Percentiles rank a stretch among this genome's conserved stretches.
Evolutionary conservation across 352 stramenopile genomes (phyloP).

Genomic region (Elongisporangium prolatum): DNA sequence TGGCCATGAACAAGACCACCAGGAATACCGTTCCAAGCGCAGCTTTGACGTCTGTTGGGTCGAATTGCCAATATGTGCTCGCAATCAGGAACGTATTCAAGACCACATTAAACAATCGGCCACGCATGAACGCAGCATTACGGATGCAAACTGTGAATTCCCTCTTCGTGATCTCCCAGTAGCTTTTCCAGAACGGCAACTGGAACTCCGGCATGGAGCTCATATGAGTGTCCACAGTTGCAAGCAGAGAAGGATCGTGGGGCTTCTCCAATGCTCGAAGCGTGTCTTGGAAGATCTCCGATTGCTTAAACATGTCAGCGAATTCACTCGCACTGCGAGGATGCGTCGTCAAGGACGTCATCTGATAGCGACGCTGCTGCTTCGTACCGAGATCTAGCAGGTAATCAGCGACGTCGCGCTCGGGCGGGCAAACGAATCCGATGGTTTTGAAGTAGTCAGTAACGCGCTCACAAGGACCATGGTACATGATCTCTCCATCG

Average conservation of each 20-base stretch:
- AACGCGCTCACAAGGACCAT: conserved; percentile 10
- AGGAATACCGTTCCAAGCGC: conserved; percentile 63
- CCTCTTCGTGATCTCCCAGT: conserved; percentile 14
- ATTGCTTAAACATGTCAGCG: conserved; percentile 5
- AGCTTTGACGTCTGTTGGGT: conserved; percentile 14
- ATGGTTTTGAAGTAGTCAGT: conserved; percentile 24
- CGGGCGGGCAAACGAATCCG: conserved; percentile 13
- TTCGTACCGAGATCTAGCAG: conserved; percentile 26
- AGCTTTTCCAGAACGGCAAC: conserved; percentile 8
- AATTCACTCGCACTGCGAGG: conserved; percentile 10
- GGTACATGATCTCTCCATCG: conserved; percentile 77
- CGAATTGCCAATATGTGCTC: conserved; percentile 22
- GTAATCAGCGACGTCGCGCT: conserved; percentile 29
- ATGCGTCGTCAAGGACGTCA: neutral
- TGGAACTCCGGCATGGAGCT: conserved; percentile 7
- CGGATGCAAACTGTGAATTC: conserved; percentile 43
- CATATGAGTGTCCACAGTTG: conserved; percentile 33
- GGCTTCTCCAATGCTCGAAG: conserved; percentile 71
- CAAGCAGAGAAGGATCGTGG: conserved; percentile 80
- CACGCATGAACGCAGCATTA: conserved; percentile 23
- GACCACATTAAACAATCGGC: conserved; percentile 5
- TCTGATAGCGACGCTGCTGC: conserved; percentile 16
- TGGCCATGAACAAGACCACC: conserved; percentile 53
- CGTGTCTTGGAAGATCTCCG: conserved; percentile 1
- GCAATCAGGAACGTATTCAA: conserved; percentile 16